phyloP scores from a whole-genome alignment of 192 early-diverging fungal species.

The Rhizophagus clarus region DNA sequence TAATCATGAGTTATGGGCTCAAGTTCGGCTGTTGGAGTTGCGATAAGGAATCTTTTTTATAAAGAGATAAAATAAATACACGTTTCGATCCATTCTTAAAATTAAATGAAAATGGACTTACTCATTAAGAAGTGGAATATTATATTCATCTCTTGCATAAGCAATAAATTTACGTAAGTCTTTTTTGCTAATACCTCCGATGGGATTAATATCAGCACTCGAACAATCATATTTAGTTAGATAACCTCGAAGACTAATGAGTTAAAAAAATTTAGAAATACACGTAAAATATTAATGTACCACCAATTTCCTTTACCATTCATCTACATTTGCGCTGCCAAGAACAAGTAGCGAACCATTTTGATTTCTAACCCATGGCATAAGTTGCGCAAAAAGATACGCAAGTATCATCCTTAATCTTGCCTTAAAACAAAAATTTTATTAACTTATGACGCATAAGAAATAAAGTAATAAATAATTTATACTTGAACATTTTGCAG shows the following conservation, averaged over 20 bases:
- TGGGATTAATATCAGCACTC: constrained; percentile 95
- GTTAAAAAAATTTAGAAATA: background rate
- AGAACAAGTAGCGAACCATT: constrained; percentile 83
- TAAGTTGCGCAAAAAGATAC: constrained; percentile 92
- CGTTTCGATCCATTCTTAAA: no score
- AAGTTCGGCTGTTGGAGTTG: constrained; percentile 92
- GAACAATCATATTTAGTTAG: constrained; percentile 99
- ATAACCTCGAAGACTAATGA: constrained; percentile 84
- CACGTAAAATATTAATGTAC: background rate
- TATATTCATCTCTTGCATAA: constrained; percentile 64
- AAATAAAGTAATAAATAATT: background rate
- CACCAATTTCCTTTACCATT: constrained; percentile 54
- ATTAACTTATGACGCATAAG: background rate
- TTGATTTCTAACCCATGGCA: constrained; percentile 83
- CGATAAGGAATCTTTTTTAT: constrained; percentile 70
- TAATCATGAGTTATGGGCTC: constrained; percentile 86
- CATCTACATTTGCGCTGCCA: constrained; percentile 97
- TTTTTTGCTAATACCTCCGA: constrained; percentile 89
- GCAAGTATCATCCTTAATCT: constrained; percentile 93
- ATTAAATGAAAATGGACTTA: constrained; percentile 27
- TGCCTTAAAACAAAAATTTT: constrained; percentile 51
- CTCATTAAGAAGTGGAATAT: constrained; percentile 68
- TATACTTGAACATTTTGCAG: constrained; percentile 92
- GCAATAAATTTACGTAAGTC: constrained; percentile 86
- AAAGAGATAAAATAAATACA: background rate